Percentiles rank a stretch among this genome's conserved stretches.
Evolutionary conservation across 164 flowering plant genomes (phyloP).

Genomic region (grape (Vitis vinifera)): DNA sequence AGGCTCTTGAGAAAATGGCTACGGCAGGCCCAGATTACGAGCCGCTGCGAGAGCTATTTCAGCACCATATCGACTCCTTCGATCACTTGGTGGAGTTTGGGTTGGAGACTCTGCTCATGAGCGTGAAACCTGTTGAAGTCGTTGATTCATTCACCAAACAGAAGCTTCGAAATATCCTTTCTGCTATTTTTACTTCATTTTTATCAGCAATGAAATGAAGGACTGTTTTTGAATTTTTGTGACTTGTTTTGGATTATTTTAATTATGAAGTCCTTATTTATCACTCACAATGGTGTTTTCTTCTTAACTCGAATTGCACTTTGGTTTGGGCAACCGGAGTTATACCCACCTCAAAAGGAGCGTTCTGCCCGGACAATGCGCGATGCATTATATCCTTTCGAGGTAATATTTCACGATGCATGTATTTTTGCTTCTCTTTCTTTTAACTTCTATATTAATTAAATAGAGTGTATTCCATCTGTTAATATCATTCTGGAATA

Average conservation of each 20-base stretch:
- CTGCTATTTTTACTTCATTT: not conserved
- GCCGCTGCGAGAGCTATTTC: conserved; percentile 52
- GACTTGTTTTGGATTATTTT: not conserved
- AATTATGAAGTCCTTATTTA: not conserved
- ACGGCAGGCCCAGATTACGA: conserved; percentile 21
- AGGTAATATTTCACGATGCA: conserved; percentile 31
- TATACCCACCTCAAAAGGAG: conserved; percentile 50
- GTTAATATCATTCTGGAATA: not conserved
- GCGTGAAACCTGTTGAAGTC: conserved; percentile 53
- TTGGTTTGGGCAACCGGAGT: conserved; percentile 45
- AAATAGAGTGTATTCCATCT: not conserved
- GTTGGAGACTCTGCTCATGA: conserved; percentile 37
- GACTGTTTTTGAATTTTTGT: not conserved
- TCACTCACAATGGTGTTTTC: not conserved
- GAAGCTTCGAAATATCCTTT: conserved; percentile 82
- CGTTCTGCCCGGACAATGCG: conserved; percentile 8
- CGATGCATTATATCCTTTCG: conserved; percentile 44
- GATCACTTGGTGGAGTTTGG: conserved; percentile 63
- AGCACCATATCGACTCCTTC: conserved; percentile 79
- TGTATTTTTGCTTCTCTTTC: not conserved
- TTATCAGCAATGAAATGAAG: not conserved
- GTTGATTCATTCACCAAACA: conserved; percentile 30
- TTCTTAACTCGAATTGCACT: conserved; percentile 59
- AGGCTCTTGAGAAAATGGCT: not conserved
- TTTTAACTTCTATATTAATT: not conserved